Evolutionary conservation across 768 basidiomycete species (phyloP), one percentile per base, ranked within the genome.

Genomic region (Pleurotus giganteus): DNA sequence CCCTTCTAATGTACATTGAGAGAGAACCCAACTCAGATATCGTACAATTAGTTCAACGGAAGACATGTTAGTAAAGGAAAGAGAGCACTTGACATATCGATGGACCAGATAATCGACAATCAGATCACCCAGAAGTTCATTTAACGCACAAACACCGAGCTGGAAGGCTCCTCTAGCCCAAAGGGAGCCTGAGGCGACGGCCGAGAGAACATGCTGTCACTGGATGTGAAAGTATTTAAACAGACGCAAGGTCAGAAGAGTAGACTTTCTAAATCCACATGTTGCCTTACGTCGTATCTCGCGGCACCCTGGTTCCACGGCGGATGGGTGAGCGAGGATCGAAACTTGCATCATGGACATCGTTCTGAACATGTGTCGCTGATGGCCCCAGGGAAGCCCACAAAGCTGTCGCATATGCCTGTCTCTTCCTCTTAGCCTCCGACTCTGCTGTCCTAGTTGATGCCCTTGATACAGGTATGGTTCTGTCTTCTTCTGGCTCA

Each of bases 271-370:
- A n/a, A n/a, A n/a, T n/a, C n/a, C 39, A 41, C 0, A 28, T 23
- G 21, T 17, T 15, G 21, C 27, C 52, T 53, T 44, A 53, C 52
- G 15, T 43, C 24, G 52, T 19, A 29, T 42, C 52, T 19, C 19
- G 41, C 13, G 52, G 52, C 15, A 53, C 42, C 13, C 39, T 42
- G 12, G 52, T 34, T 4, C 31, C 39, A n/a, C 31, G 37, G 12
- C n/a, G 6, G 13, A 53, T 53, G 31, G 52, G 52, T n/a, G 52
- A 53, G 15, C 52, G 52, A 42, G 52, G 52, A 28, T 53, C 52
- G 32, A 42, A 53, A 11, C 13, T 27, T 17, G 52, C 15, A 28
- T 28, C 19, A 24, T 44, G 42, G 0, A 24, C 15, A 34, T 42
- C 52, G 19, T 9, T 17, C 19, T 32, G 37, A 17, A 44, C 52